Conservation (phyloP, 2,329 filamentous ascomycete species). For the Tolypocladium cylindrosporum region DNA sequence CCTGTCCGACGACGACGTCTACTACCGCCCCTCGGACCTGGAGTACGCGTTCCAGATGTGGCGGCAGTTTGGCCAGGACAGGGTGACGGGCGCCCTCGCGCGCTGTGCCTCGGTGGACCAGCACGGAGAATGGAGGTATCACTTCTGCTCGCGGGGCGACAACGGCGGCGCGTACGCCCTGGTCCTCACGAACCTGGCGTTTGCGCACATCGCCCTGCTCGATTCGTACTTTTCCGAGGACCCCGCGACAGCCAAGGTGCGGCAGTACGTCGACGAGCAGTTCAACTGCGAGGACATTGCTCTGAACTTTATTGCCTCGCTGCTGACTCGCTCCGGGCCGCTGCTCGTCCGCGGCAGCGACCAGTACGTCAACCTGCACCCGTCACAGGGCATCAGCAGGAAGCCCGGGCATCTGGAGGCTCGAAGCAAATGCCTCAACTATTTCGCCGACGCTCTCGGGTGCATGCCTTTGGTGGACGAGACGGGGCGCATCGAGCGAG, state of each 20-base stretch:
- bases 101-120: slow-evolving; percentile 20
- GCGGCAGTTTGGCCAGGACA: slow-evolving; percentile 25
- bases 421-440: slow-evolving; percentile 24
- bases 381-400: slow-evolving; percentile 21
- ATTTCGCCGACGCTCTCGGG: slow-evolving; percentile 21
- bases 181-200: slow-evolving; percentile 26
- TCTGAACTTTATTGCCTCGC: slow-evolving; percentile 24
- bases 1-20: slow-evolving; percentile 29
- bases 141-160: slow-evolving; percentile 17
- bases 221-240: slow-evolving; percentile 28
- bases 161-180: slow-evolving; percentile 21
- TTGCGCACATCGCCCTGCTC: slow-evolving; percentile 26
- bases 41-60: slow-evolving; percentile 30
- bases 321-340: slow-evolving; percentile 22
- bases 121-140: slow-evolving; percentile 19
- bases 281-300: slow-evolving; percentile 32
- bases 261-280: slow-evolving; percentile 24
- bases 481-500: slow-evolving; percentile 19
- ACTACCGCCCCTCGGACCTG: slow-evolving; percentile 25
- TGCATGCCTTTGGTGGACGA: slow-evolving; percentile 25
- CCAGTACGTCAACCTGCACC: slow-evolving; percentile 20
- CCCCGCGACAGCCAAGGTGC: slow-evolving; percentile 17
- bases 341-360: slow-evolving; percentile 23
- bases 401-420: slow-evolving; percentile 21
- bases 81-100: slow-evolving; percentile 24